Base-by-base conservation (phyloP, 2,329 filamentous ascomycete genomes). In the Aspergillus oerlinghausenensis region DNA sequence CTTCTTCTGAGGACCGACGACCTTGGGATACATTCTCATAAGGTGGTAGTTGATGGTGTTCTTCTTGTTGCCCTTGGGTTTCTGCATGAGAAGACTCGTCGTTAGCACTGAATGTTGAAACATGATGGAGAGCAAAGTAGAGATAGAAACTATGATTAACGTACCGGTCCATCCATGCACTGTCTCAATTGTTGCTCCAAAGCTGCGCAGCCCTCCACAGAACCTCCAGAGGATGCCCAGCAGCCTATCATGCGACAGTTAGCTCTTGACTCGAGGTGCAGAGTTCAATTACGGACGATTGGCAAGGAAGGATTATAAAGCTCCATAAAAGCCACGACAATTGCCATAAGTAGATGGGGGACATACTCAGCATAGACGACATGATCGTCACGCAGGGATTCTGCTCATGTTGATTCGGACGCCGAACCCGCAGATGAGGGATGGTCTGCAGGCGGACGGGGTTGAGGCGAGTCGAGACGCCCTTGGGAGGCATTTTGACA, bases 41-140 rank as follows among this genome's bases (percentile, higher is more conserved):
- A 97, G 80, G 73, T 97, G 92, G 80, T 92, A 92, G 78, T 97
- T 97, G 84, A 97, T 92, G 62, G 84, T 85, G 73, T 86, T 93
- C 79, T 87, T 90, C 71, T 84, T 84, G 62, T 76, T 73, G 55
- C 77, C 74, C 61, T 74, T 74, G 50, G 81, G 74, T 80, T 80
- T 84, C 85, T 87, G 70, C 60, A 57, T 54, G 38, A 26, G 50
- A 55, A 25, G 49, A 54, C 49, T 26, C 3, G 42, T 49, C n/a
- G 45, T 59, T 53, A 54, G 50, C 29, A n/a, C 9, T 32, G 23
- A n/a, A 42, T 6, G 32, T 51, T 52, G 50, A 52, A 38, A 38
- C 50, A 25, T 11, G 4, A 11, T 50, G n/a, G 48, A 29, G 10
- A 8, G 25, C 38, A 21, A 29, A 40, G 4, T 17, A 43, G 23